These are phyloP conservation scores for Rhizopogon rudus DNA, from an alignment of 768 basidiomycete species.

Conservation along the genomic window DNA sequence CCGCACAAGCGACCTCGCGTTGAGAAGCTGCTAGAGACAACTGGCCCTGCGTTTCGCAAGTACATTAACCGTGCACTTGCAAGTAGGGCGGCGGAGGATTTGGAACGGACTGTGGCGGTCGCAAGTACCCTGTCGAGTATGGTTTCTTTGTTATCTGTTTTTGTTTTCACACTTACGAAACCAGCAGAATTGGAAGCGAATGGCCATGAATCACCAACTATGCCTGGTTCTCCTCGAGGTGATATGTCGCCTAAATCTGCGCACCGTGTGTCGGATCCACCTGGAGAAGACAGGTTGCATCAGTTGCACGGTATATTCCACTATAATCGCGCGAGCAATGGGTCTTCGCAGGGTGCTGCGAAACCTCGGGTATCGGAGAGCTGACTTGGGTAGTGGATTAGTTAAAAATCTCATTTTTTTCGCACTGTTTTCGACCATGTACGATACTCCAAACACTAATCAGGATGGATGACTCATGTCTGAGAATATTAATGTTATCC, in stretches of 20 bases:
- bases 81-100: conserved; percentile 82
- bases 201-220: conserved; percentile 29
- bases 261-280: conserved; percentile 25
- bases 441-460: conserved; percentile 24
- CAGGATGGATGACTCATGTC: conserved; percentile 15
- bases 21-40: conserved; percentile 84
- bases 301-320: conserved; percentile 79
- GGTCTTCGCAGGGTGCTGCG: conserved; percentile 27
- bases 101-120: conserved; percentile 75
- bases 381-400: conserved; percentile 17
- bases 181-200: conserved; percentile 60
- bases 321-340: conserved; percentile 62
- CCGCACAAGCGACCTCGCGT: conserved; percentile 80
- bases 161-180: conserved; percentile 5
- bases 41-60: conserved; percentile 86
- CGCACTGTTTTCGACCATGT: conserved; percentile 8
- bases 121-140: conserved; percentile 78
- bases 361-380: conserved; percentile 8
- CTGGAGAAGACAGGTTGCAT: conserved; percentile 62
- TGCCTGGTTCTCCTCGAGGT: conserved; percentile 24
- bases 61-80: conserved; percentile 88
- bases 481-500: not conserved
- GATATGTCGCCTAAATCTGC: conserved; percentile 32
- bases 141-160: conserved; percentile 17
- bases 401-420: conserved; percentile 14